A percentile compares a stretch with the other conserved stretches of the same genome.
Evolutionary conservation across 371 early-diverging fungal genomes (phyloP).

Genomic region (Saksenaea vasiformis): DNA sequence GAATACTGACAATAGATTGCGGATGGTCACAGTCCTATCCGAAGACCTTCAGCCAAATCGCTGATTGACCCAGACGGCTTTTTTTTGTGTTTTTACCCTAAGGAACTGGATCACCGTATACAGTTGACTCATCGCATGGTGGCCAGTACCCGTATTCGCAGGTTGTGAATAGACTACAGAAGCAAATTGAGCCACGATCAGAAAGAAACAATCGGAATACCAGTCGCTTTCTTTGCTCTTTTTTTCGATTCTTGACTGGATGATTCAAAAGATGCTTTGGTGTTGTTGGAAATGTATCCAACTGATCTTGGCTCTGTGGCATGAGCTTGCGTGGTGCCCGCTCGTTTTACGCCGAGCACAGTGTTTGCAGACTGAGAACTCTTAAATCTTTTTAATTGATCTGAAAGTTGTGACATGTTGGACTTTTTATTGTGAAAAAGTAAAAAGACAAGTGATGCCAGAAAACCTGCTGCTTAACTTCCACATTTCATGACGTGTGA

Average conservation of each 20-base stretch:
- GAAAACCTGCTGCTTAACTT: no score
- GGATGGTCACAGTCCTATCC: constrained; percentile 61
- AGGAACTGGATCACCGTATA: constrained; percentile 60
- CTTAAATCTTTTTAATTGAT: constrained; percentile 45
- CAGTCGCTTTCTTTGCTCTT: constrained; percentile 38
- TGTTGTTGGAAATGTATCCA: constrained; percentile 41
- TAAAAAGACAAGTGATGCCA: no score
- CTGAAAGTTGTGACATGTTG: constrained; percentile 24
- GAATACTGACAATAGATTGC: constrained; percentile 67
- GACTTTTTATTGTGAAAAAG: background rate
- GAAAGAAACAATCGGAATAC: constrained; percentile 14
- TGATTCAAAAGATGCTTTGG: constrained; percentile 36
- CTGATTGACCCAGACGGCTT: background rate
- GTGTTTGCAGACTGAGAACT: constrained; percentile 42
- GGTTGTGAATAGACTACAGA: constrained; percentile 56
- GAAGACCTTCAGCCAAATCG: background rate
- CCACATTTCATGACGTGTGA: no score
- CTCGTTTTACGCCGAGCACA: constrained; percentile 41
- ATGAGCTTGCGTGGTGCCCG: constrained; percentile 21
- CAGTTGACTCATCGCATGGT: constrained; percentile 65
- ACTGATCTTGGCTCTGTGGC: constrained; percentile 2
- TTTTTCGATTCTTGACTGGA: constrained; percentile 26
- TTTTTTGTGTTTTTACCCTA: constrained; percentile 33
- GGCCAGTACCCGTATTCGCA: constrained; percentile 59
- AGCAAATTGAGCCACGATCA: background rate